Evolutionary conservation across 2,329 filamentous ascomycete species (phyloP).

Genomic region (Keithomyces neogunnii): DNA sequence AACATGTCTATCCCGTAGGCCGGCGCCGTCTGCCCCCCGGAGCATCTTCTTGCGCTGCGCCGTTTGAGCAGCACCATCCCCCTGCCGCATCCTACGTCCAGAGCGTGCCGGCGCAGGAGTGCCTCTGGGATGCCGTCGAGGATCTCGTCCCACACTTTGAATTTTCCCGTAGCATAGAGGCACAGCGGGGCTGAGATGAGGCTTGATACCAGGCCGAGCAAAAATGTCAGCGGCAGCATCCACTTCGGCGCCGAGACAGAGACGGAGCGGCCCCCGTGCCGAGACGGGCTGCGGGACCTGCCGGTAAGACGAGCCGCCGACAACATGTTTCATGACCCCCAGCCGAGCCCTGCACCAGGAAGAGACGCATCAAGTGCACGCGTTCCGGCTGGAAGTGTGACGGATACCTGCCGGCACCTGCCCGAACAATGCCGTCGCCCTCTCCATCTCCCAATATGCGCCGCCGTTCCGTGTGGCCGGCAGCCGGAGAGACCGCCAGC

Average conservation of each 20-base stretch:
- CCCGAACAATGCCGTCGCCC: no score
- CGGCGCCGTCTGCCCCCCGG: no score
- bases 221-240: no score
- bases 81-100: conserved; percentile 13
- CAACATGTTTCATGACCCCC: no score
- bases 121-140: conserved; percentile 3
- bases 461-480: no score
- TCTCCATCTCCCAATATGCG: no score
- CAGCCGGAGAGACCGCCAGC: no score
- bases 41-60: no score
- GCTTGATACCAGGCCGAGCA: conserved; percentile 5
- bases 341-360: no score
- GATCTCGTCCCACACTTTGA: conserved; percentile 9
- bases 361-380: no score
- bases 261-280: neutral
- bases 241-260: neutral
- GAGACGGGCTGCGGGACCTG: neutral
- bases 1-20: conserved; percentile 13
- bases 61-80: conserved; percentile 11
- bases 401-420: no score
- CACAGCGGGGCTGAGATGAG: conserved; percentile 9
- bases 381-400: no score
- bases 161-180: conserved; percentile 12
- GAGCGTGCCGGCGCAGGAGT: conserved; percentile 2
- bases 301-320: neutral